Evolutionary conservation across 202 grass and related monocot species (phyloP).

Genomic region (Musa balbisiana): DNA sequence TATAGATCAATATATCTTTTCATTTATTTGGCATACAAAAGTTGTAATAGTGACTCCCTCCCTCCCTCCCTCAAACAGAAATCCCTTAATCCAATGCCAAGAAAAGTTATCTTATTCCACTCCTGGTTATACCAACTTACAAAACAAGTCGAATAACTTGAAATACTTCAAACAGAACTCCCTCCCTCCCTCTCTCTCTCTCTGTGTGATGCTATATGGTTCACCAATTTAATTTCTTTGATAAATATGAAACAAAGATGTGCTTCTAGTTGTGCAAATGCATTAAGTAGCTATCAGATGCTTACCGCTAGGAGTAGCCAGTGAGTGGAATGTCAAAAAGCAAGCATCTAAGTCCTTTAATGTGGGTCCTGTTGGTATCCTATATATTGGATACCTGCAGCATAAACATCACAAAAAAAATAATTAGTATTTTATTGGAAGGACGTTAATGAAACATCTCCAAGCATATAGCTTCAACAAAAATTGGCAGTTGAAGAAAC

Average conservation of each 20-base stretch:
- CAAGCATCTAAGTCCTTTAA: conserved; percentile 92
- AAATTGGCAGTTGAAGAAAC: neutral
- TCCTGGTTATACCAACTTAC: too few species aligned
- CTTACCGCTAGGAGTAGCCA: conserved; percentile 83
- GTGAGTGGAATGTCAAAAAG: conserved; percentile 92
- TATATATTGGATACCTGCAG: conserved; percentile 97
- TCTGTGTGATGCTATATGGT: neutral
- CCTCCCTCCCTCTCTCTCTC: too few species aligned
- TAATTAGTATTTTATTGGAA: neutral
- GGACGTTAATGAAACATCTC: neutral
- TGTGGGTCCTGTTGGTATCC: conserved; percentile 85
- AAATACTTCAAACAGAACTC: too few species aligned
- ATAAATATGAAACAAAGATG: neutral
- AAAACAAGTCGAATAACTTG: too few species aligned
- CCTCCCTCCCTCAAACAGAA: too few species aligned
- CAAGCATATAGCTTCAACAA: neutral
- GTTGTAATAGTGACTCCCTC: too few species aligned
- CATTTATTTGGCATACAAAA: too few species aligned
- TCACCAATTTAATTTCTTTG: neutral
- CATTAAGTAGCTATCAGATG: neutral
- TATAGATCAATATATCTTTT: too few species aligned
- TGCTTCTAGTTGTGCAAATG: neutral
- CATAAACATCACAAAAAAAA: neutral
- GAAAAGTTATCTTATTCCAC: too few species aligned
- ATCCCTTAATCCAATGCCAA: too few species aligned